phyloP scores from a whole-genome alignment of 768 basidiomycete species.

The Amanita exitialis region DNA sequence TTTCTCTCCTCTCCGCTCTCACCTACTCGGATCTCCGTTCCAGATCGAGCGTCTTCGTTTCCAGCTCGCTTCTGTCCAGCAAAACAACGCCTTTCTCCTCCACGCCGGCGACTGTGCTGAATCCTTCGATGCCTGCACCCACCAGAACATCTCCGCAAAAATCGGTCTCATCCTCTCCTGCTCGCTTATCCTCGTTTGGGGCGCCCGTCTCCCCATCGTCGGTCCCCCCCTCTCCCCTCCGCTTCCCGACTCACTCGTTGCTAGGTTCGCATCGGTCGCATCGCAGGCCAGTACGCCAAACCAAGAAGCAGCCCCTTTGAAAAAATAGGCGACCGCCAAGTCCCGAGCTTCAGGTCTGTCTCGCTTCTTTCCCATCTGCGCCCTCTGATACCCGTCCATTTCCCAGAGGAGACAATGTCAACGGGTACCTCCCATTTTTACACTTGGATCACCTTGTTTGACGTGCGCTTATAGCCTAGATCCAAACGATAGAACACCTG shows the following conservation, averaged over 20 bases:
- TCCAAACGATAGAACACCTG: conserved; percentile 72
- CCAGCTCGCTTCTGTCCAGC: conserved; percentile 73
- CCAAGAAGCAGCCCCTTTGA: conserved; percentile 39
- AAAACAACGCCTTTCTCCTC: conserved; percentile 84
- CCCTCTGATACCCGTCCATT: not conserved
- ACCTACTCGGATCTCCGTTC: conserved; percentile 3
- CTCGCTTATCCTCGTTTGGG: conserved; percentile 92
- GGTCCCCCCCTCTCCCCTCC: too few species aligned
- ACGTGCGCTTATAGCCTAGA: conserved; percentile 19
- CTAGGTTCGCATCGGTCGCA: conserved; percentile 61
- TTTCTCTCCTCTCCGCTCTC: conserved; percentile 11
- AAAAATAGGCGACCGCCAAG: conserved; percentile 61
- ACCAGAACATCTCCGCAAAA: conserved; percentile 80
- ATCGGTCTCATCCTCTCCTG: conserved; percentile 90
- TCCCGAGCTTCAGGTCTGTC: conserved; percentile 80
- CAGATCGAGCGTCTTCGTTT: conserved; percentile 78
- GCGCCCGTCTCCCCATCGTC: conserved; percentile 87
- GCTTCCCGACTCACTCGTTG: too few species aligned
- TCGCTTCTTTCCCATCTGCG: not conserved
- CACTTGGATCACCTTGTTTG: not conserved
- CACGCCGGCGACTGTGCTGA: conserved; percentile 99
- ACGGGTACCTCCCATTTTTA: conserved; percentile 44
- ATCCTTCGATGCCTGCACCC: conserved; percentile 85
- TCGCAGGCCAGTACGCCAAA: conserved; percentile 82
- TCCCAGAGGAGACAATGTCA: conserved; percentile 89